These are phyloP conservation scores for Fusarium incarnatum DNA, from an alignment of 2,329 filamentous ascomycete genomes.

Conservation along the genomic window DNA sequence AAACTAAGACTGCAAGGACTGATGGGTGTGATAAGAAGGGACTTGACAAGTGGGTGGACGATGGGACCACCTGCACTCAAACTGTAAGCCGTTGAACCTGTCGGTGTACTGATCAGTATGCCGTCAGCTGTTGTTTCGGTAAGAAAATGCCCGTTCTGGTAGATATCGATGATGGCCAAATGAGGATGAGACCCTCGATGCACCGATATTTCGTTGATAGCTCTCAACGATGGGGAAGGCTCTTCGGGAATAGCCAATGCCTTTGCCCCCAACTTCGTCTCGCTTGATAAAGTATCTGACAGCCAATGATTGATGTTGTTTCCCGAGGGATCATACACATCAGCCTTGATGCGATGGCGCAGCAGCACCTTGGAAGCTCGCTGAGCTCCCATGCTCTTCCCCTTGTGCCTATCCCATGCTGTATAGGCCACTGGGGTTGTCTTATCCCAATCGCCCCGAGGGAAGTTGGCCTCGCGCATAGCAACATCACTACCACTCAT, in stretches of 20 bases:
- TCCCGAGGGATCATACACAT: conserved; percentile 79
- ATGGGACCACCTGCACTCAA: conserved; percentile 94
- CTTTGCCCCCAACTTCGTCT: conserved; percentile 54
- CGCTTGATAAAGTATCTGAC: conserved; percentile 59
- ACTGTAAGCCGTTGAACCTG: conserved; percentile 94
- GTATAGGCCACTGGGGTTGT: conserved; percentile 29
- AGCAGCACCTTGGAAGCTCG: conserved; percentile 85
- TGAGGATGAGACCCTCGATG: conserved; percentile 92
- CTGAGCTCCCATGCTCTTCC: conserved; percentile 82
- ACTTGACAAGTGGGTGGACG: conserved; percentile 90
- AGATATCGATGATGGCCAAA: conserved; percentile 91
- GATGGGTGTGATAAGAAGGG: conserved; percentile 91
- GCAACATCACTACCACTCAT: conserved; percentile 74
- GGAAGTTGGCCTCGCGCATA: conserved; percentile 57
- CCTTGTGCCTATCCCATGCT: conserved; percentile 79
- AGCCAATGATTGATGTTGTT: conserved; percentile 67
- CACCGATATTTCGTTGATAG: conserved; percentile 95
- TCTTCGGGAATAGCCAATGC: conserved; percentile 53
- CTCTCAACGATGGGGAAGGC: conserved; percentile 64
- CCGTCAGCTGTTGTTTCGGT: conserved; percentile 96
- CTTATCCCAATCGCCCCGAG: conserved; percentile 48
- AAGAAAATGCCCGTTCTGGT: conserved; percentile 86
- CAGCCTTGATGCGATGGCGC: conserved; percentile 87
- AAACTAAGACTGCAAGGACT: conserved; percentile 93
- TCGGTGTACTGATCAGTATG: conserved; percentile 93